These are phyloP conservation scores for Tausonia pullulans DNA, from an alignment of 1,284 basidiomycete genomes.

Conservation along the genomic window DNA sequence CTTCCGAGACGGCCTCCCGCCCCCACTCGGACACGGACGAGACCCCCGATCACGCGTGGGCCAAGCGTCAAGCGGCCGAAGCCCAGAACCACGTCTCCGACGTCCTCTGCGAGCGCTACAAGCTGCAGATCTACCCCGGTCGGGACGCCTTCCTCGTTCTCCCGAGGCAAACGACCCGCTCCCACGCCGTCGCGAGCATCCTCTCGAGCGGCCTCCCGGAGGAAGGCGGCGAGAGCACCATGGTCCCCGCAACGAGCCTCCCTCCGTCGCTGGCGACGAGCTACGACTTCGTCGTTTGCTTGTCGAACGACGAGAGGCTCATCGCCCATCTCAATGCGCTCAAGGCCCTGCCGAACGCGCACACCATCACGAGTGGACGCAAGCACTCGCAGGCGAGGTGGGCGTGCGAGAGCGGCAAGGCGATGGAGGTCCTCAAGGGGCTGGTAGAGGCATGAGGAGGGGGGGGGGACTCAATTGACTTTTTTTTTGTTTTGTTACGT, in stretches of 20 bases:
- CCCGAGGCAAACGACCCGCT: conserved; percentile 70
- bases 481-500: too few relatives aligned
- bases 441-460: too few relatives aligned
- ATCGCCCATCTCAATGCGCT: conserved; percentile 8
- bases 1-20: conserved; percentile 37
- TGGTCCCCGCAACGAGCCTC: conserved; percentile 35
- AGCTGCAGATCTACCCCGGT: conserved; percentile 62
- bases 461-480: too few relatives aligned
- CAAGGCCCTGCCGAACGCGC: conserved; percentile 3
- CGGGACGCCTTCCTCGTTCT: conserved; percentile 67
- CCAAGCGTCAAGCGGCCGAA: conserved; percentile 70
- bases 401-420: conserved; percentile 8
- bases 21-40: conserved; percentile 17
- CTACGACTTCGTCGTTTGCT: conserved; percentile 51
- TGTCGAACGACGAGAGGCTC: conserved; percentile 55
- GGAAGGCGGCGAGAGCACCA: conserved; percentile 38
- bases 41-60: conserved; percentile 57
- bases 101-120: conserved; percentile 28
- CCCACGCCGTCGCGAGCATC: conserved; percentile 63
- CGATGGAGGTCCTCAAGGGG: not conserved
- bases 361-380: conserved; percentile 12
- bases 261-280: conserved; percentile 38
- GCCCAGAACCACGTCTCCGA: conserved; percentile 85
- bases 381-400: conserved; percentile 8
- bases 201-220: conserved; percentile 35